Evolutionary conservation across 176 grass and related monocot species (phyloP), one percentile per base, ranked within the genome.

Genomic region (Rhynchospora breviuscula): DNA sequence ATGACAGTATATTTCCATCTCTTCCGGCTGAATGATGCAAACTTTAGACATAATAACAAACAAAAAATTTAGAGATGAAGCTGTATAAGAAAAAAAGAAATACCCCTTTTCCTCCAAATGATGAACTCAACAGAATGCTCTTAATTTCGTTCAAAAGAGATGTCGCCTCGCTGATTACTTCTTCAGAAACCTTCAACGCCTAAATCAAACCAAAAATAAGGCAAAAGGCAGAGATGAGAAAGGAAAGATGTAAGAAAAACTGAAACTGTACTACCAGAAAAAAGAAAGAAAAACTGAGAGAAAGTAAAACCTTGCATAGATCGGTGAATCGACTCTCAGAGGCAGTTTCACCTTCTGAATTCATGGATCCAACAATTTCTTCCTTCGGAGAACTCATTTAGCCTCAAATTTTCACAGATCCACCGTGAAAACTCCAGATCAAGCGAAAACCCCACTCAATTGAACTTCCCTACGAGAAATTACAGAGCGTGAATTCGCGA

Each of bases 291-390:
- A 52, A 49, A 63, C 10, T 66, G 40, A 75, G 52, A 85, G 2
- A 57, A 48, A 59, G 65, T 82, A 65, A 87, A 47, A 94, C 94
- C 94, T 97, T 87, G 91, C 91, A 94, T 52, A 97, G 84, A 92
- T 90, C 84, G 25, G 85, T 81, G 59, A 97, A 87, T 67, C 88
- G 88, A 82, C 63, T 74, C 54, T 84, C 79, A 53, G 79, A 45
- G 8, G 23, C 8, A 19, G 15, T 66, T 6, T 47, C 63, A 54
- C 49, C 84, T 49, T 80, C 79, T 13, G 65, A 26, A 66, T 59
- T 72, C 51, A 85, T 46, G 43, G 86, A 81, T 78, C 58, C 77
- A 48, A 22, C 63, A 25, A 29, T 48, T 46, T 79, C 84, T 66
- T 68, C 52, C 85, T 71, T 69, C 35, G 25, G 21, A 65, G 75